These are phyloP conservation scores for Colletotrichum salicis DNA, from an alignment of 2,329 filamentous ascomycete species.

Conservation along the genomic window DNA sequence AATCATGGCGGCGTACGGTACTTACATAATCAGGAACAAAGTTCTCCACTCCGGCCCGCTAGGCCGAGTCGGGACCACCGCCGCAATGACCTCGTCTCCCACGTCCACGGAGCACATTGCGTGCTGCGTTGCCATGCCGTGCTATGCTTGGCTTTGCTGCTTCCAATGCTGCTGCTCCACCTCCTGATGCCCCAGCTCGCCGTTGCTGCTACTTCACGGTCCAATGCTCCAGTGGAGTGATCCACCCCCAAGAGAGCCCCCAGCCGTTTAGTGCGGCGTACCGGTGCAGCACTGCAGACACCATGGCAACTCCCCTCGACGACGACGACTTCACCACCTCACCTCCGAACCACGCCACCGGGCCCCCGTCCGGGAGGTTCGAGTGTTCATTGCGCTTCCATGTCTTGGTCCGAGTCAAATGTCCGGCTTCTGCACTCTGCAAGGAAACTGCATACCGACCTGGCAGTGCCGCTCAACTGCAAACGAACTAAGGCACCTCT, in stretches of 20 bases:
- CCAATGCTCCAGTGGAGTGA: background rate
- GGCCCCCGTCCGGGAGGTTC: slow-evolving; percentile 32
- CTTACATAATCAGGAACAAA: slow-evolving; percentile 14
- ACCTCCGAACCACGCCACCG: slow-evolving; percentile 33
- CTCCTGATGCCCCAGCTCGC: background rate
- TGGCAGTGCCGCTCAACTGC: slow-evolving; percentile 20
- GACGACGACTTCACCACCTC: slow-evolving; percentile 18
- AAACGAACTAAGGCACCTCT: slow-evolving; percentile 14
- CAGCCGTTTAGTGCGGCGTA: slow-evolving; percentile 1
- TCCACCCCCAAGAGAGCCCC: background rate
- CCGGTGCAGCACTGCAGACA: slow-evolving; percentile 11
- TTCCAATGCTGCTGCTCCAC: slow-evolving; percentile 8
- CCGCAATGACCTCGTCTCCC: slow-evolving; percentile 12
- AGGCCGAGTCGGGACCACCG: slow-evolving; percentile 4
- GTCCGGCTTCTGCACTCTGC: slow-evolving; percentile 28
- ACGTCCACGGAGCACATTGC: slow-evolving; percentile 7
- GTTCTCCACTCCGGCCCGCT: slow-evolving; percentile 10
- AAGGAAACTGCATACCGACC: slow-evolving; percentile 11
- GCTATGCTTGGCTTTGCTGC: background rate
- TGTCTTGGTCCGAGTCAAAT: slow-evolving; percentile 31
- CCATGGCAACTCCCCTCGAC: background rate
- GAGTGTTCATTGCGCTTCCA: slow-evolving; percentile 34
- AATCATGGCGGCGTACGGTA: background rate
- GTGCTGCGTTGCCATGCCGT: background rate
- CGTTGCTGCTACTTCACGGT: background rate